phyloP scores from a whole-genome alignment of 129 eudicot species.

The Saposhnikovia divaricata region DNA sequence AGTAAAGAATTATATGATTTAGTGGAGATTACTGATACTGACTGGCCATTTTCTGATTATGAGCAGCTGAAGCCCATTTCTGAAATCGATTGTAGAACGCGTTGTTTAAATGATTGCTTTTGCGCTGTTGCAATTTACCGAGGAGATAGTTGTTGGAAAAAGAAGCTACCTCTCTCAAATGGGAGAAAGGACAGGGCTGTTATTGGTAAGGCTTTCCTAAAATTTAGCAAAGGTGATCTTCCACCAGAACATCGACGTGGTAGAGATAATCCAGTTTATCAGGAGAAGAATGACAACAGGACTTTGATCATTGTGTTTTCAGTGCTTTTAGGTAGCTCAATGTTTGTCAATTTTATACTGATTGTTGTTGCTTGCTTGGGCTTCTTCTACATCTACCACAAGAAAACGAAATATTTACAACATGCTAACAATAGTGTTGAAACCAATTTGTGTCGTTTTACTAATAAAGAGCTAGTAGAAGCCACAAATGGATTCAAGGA shows the following conservation, averaged over 20 bases:
- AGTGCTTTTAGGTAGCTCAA: not conserved
- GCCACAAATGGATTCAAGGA: not conserved
- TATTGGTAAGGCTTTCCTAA: not conserved
- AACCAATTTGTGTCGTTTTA: conserved; percentile 21
- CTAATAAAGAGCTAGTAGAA: conserved; percentile 27
- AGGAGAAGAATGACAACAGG: not conserved
- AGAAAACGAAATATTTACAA: not conserved
- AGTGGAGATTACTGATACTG: no score
- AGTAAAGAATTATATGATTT: no score
- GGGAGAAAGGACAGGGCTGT: conserved; percentile 11
- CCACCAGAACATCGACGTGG: not conserved
- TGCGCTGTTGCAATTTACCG: conserved; percentile 37
- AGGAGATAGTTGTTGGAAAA: conserved; percentile 25
- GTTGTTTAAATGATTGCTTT: conserved; percentile 45
- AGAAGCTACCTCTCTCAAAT: not conserved
- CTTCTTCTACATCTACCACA: conserved; percentile 20
- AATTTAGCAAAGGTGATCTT: conserved; percentile 20
- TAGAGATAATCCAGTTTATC: not conserved
- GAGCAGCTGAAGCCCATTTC: no score
- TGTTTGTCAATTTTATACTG: not conserved
- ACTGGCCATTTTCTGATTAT: no score
- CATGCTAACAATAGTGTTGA: conserved; percentile 16
- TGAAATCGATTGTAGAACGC: conserved; percentile 19
- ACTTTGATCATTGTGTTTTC: not conserved
- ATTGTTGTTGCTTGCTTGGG: not conserved